Evolutionary conservation across 2,329 filamentous ascomycete genomes (phyloP).

Genomic region (Daldinia sp.): DNA sequence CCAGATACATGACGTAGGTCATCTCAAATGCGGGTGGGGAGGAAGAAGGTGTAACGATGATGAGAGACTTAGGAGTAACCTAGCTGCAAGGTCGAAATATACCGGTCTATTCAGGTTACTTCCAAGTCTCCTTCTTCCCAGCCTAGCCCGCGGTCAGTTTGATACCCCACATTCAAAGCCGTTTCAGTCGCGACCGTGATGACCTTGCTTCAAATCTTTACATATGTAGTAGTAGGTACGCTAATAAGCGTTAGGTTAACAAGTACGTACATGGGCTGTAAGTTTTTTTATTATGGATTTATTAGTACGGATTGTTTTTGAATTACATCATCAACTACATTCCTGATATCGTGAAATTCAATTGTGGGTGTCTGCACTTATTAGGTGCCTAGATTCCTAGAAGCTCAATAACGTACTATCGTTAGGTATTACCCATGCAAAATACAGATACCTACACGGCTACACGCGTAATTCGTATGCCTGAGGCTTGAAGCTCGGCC

Average conservation of each 20-base stretch:
- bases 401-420: background rate
- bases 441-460: background rate
- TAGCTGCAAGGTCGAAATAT: background rate
- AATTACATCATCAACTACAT: conserved; percentile 31
- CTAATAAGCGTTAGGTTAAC: background rate
- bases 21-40: conserved; percentile 38
- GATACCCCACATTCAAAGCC: background rate
- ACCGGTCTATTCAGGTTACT: background rate
- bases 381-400: background rate
- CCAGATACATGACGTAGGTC: conserved; percentile 44
- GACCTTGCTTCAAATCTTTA: background rate
- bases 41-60: conserved; percentile 14
- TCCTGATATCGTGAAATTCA: conserved; percentile 21
- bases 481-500: conserved; percentile 15
- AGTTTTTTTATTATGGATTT: background rate
- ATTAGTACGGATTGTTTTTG: background rate
- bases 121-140: conserved; percentile 6
- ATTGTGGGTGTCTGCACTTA: background rate
- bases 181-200: background rate
- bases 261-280: background rate
- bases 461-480: conserved; percentile 1
- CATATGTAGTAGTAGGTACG: no score
- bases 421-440: background rate
- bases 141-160: background rate
- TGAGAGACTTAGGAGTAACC: conserved; percentile 23